Base-by-base conservation (phyloP, 208 protist species). In the Naegleria fowleri region DNA sequence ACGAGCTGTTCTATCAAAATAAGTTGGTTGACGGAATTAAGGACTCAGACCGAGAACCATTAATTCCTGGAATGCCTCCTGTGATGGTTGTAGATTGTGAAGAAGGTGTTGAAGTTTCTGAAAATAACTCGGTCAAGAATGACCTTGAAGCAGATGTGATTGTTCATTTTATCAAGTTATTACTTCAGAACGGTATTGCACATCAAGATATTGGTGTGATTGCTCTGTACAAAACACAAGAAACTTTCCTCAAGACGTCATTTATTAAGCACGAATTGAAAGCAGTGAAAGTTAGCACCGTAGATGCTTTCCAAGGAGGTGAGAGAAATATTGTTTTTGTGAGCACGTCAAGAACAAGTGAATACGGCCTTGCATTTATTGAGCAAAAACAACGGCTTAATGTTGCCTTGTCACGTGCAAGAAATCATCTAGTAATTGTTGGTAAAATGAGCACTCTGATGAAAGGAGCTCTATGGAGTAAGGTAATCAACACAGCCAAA, bases 121-220 rank as follows among this genome's bases (percentile, higher is more conserved):
- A 29, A 86, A 25, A 83, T 19, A 16, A 0, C 19, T 91, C 92
- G 6, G 93, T 89, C 79, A 88, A 88, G 13, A 95, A 95, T 87
- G 36, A 92, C 22, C 38, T 91, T 9, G 94, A 95, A 90, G 33
- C 91, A 0, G 43, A 43, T 48, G n/a, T 93, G 9, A 86, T 95
- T 6, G 29, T 92, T 48, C 41, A 85, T 22, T 67, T 95, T 5
- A 90, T 94, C n/a, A 76, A 91, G 15, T 40, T 90, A 9, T 48
- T 96, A 5, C 59, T 93, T n/a, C 43, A 85, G 43, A 91, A 55
- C 36, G 91, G 90, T 48, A 90, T 95, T 0, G 59, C 75, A 0
- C 39, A 90, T 36, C 48, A 89, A n/a, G 48, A 94, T 84, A 94
- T 96, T 41, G 94, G 94, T 52, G 91, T 95, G 39, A 96, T 96